These are phyloP conservation scores for Yamadazyma kitorensis DNA, from an alignment of 805 yeast species.

Conservation along the genomic window DNA sequence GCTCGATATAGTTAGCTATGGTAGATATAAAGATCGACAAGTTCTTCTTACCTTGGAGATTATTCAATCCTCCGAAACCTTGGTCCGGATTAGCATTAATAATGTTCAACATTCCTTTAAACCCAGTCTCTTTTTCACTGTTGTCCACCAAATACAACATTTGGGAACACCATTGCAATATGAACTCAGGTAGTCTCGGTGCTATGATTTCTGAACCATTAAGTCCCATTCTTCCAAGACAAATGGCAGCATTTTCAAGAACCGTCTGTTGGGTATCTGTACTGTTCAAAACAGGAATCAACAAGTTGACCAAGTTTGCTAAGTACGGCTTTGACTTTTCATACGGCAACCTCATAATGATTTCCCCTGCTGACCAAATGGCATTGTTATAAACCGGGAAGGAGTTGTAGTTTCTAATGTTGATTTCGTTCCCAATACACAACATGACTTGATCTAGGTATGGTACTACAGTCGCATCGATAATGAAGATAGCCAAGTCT, in stretches of 20 bases:
- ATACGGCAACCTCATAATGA: slow-evolving; percentile 56
- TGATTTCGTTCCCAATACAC: slow-evolving; percentile 68
- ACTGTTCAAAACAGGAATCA: slow-evolving; percentile 59
- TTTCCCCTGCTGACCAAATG: slow-evolving; percentile 91
- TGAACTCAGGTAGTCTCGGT: slow-evolving; percentile 55
- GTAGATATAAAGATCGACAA: slow-evolving; percentile 57
- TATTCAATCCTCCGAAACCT: slow-evolving; percentile 49
- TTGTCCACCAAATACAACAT: slow-evolving; percentile 70
- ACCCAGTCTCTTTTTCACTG: slow-evolving; percentile 85
- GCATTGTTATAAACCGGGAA: slow-evolving; percentile 82
- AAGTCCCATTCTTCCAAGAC: slow-evolving; percentile 82
- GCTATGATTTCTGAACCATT: slow-evolving; percentile 53
- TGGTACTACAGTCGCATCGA: slow-evolving; percentile 46
- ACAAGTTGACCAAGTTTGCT: slow-evolving; percentile 47
- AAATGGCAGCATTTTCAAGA: slow-evolving; percentile 82
- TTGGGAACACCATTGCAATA: slow-evolving; percentile 67
- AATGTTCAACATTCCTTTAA: slow-evolving; percentile 75
- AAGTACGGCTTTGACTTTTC: slow-evolving; percentile 51
- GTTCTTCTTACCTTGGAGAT: slow-evolving; percentile 43
- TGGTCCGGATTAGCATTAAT: slow-evolving; percentile 61
- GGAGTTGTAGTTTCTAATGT: slow-evolving; percentile 46
- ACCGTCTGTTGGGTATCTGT: slow-evolving; percentile 59
- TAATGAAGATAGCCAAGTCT: slow-evolving; percentile 69
- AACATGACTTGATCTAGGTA: slow-evolving; percentile 52
- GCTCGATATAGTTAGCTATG: slow-evolving; percentile 53